Evolutionary conservation across 148 eudicot genomes (phyloP).

Genomic region (Euryodendron excelsum): DNA sequence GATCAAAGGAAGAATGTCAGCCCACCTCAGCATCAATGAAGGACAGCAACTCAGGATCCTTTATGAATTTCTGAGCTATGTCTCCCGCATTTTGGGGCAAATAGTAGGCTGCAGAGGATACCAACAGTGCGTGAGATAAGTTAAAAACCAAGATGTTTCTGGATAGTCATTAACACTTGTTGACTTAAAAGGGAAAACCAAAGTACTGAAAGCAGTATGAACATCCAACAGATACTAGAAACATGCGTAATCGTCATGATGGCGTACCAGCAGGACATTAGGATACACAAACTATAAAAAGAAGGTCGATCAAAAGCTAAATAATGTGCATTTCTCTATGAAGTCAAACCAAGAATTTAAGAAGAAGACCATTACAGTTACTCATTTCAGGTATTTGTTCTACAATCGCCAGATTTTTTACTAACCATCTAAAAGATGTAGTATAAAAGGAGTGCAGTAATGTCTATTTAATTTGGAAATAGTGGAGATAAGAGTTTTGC

Average conservation of each 20-base stretch:
- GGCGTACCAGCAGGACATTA: no score
- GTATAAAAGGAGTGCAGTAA: neutral
- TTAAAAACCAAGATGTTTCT: neutral
- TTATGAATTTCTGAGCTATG: slow-evolving; percentile 85
- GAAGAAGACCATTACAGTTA: neutral
- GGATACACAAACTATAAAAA: no score
- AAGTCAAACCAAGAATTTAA: neutral
- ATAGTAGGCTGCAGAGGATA: slow-evolving; percentile 72
- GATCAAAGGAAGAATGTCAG: slow-evolving; percentile 10
- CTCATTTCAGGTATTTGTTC: neutral
- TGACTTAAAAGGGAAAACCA: neutral
- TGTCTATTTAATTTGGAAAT: neutral
- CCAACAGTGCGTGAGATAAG: slow-evolving; percentile 17
- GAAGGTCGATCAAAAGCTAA: neutral
- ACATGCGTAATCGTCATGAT: neutral
- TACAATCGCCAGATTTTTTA: neutral
- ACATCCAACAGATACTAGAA: neutral
- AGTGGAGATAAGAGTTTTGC: neutral
- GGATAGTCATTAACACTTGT: neutral
- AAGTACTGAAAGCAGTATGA: slow-evolving; percentile 1
- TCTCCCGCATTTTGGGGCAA: slow-evolving; percentile 96
- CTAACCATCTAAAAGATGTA: neutral
- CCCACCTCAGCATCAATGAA: slow-evolving; percentile 97
- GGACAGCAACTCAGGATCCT: slow-evolving; percentile 76
- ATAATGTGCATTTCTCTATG: neutral